Base-by-base conservation (phyloP, 1,139 yeast genomes). In the Protomyces pachydermus region DNA sequence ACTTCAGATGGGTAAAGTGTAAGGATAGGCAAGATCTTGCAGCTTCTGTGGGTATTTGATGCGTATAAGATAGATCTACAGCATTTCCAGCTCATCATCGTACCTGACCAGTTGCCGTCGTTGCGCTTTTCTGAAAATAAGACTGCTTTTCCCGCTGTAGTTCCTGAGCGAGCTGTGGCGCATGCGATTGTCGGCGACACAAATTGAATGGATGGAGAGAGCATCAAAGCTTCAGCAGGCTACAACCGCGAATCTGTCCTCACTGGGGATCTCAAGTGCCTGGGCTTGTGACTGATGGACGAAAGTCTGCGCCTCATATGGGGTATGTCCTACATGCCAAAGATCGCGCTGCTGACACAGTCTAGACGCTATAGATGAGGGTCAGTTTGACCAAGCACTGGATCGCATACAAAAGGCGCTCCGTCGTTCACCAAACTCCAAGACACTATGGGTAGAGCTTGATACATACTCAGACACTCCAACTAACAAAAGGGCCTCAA, bases 281-380 rank as follows among this genome's bases (percentile, higher is more conserved):
- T 37, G 42, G 14, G 16, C 42, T 4, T 3, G 16, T 12, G 42
- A 2, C 4, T 4, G 1, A 37, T 37, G 42, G 42, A 37, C 9
- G 42, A 5, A n/a, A 14, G 16, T 14, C 42, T 37, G 42, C 42
- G 42, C 9, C 42, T 37, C 2, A 37, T 37, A 6, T 37, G 42
- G 42, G 42, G 42, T 37, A 3, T 14, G 42, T 14, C 32, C 8
- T 9, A 37, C 3, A 37, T 37, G 16, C 14, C 14, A 37, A 37
- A 5, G 16, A 37, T 37, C 14, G 9, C 16, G 5, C 4, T 37
- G 42, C 42, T 37, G 14, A 37, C 42, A 3, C 4, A 1, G 16
- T 5, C 8, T 10, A 42, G 62, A 58, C 20, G 62, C 62, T 4
- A 52, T 58, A 4, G 62, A 58, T 42, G 56, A 51, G 4, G 56